Conservation (phyloP, 441 rosid genomes). For the Populus hybrid region DNA sequence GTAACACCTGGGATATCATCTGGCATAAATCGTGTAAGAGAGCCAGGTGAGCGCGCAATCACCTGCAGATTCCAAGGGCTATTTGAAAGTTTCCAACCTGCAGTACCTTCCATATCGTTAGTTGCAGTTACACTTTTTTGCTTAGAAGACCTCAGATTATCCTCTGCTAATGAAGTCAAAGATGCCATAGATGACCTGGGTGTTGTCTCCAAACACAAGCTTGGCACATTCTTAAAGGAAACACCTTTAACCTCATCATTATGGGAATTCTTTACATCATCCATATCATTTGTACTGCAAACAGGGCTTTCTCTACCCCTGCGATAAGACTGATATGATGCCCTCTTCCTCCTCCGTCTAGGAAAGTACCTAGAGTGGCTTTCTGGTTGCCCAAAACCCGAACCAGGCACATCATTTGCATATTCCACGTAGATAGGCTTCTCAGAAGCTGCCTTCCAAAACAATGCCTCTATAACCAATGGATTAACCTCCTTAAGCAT, state of each 20-base stretch:
- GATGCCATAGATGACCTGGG: conserved; percentile 29
- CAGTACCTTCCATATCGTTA: conserved; percentile 77
- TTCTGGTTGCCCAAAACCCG: conserved; percentile 87
- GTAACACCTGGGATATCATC: conserved; percentile 99
- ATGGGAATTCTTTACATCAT: conserved; percentile 17
- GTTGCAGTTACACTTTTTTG: conserved; percentile 35
- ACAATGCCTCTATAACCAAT: conserved; percentile 70
- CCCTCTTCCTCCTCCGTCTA: conserved; percentile 71
- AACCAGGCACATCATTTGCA: conserved; percentile 99
- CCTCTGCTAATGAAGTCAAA: conserved; percentile 29
- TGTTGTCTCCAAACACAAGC: conserved; percentile 26
- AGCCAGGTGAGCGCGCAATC: conserved; percentile 94
- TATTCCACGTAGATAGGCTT: conserved; percentile 87
- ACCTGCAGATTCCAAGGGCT: conserved; percentile 98
- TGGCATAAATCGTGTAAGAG: conserved; percentile 97
- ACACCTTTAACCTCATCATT: conserved; percentile 28
- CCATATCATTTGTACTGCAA: conserved; percentile 28
- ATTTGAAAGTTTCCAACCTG: conserved; percentile 99
- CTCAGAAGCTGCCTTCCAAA: conserved; percentile 87
- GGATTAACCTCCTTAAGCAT: conserved; percentile 67
- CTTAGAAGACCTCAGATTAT: conserved; percentile 38
- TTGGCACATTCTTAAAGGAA: conserved; percentile 22
- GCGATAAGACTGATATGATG: conserved; percentile 51
- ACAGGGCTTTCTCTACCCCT: conserved; percentile 43
- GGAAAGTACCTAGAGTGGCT: conserved; percentile 60